These are phyloP conservation scores for Cynanchum wilfordii DNA, from an alignment of 257 asterid genomes.

Conservation along the genomic window DNA sequence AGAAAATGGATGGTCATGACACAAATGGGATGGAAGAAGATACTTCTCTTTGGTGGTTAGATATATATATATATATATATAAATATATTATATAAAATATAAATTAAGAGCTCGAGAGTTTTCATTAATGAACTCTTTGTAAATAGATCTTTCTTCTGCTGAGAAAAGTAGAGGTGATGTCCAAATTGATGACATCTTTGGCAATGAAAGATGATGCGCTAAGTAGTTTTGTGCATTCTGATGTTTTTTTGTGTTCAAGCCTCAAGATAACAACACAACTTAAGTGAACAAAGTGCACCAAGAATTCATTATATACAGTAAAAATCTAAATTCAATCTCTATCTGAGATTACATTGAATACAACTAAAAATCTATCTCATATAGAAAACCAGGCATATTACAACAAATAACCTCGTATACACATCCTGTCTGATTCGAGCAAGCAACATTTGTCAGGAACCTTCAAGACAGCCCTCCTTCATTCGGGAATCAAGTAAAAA, in stretches of 20 bases:
- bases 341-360: background rate
- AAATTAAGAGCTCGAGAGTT: background rate
- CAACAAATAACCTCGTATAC: background rate
- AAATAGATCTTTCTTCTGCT: background rate
- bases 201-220: background rate
- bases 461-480: background rate
- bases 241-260: background rate
- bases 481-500: background rate
- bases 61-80: background rate
- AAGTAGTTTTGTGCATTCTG: background rate
- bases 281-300: background rate
- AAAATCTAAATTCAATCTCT: background rate
- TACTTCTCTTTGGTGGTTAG: background rate
- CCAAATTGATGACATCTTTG: background rate
- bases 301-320: background rate
- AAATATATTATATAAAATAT: too few species aligned
- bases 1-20: constrained; percentile 8
- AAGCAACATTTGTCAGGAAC: background rate
- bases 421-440: background rate
- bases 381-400: background rate
- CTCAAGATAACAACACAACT: background rate
- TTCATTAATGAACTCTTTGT: background rate
- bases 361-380: background rate
- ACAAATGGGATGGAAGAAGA: background rate
- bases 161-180: background rate